Evolutionary conservation across 176 grass and related monocot species (phyloP), one percentile per base, ranked within the genome.

Genomic region (Oryza nivara): DNA sequence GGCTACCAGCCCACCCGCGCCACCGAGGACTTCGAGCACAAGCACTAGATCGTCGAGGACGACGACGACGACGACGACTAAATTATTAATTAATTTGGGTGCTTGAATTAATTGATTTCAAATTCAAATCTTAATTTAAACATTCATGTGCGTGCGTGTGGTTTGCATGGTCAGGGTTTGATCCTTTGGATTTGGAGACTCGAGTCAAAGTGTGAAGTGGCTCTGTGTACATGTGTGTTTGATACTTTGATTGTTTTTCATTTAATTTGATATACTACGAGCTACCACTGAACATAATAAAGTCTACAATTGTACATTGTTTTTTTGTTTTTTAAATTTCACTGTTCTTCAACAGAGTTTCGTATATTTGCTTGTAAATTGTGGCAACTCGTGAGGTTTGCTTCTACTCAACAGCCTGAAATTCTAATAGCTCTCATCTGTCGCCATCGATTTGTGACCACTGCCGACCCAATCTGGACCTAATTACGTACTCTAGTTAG

Each of bases 1-100:
- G 93, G 93, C 7, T 92, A 95, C 86, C 93, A 84, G 82, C 86
- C 90, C 34, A 43, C 90, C 0, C 25, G 68, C 32, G 73, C 86
- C 1, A 79, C 72, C 61, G 90, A 78, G 67, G 86, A 82, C 77
- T 68, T 88, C 61, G 2, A 85, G 67, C 71, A 65, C 82, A 85
- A 91, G 78, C 7, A 68, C 83, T 86, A 73, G 76, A 19, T 20
- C 5, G 52, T n/a, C 19, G 56, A 3, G 7, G 19, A 22, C 4
- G 52, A 19, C 19, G 56, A 3, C 19, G 19, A 22, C 4, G 52
- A 19, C 19, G 19, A 7, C 52, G 14, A 7, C 16, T 56, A 19
- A 56, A 20, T 56, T 56, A 56, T 19, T 56, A 2, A 56, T 19
- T 56, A 0, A 19, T 40, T 5, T 40, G 17, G 13, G 52, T 19